These are phyloP conservation scores for Cucumis hystrix DNA, from an alignment of 306 rosid species.

Conservation along the genomic window DNA sequence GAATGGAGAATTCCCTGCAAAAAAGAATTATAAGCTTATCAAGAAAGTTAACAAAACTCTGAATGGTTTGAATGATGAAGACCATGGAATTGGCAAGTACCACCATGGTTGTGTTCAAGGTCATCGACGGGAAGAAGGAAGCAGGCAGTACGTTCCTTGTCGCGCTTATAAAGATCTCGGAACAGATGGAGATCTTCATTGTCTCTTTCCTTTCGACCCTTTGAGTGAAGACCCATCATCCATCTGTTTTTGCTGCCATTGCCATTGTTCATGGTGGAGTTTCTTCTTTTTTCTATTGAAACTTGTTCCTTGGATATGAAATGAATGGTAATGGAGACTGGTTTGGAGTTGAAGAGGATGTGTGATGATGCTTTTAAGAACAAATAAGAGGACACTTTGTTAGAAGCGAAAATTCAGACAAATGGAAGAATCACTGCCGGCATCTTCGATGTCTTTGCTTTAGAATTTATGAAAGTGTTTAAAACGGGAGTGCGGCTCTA, in stretches of 20 bases:
- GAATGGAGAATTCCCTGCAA: conserved; percentile 36
- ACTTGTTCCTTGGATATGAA: neutral
- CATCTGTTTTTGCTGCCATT: neutral
- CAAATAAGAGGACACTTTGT: neutral
- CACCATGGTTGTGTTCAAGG: conserved; percentile 11
- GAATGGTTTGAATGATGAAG: neutral
- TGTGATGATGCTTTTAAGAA: neutral
- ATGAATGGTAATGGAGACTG: neutral
- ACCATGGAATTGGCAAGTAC: neutral
- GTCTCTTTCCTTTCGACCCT: conserved; percentile 11
- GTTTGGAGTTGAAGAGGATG: neutral
- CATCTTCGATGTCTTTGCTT: neutral
- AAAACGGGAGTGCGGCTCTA: neutral
- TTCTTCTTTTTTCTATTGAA: neutral
- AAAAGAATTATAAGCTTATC: neutral
- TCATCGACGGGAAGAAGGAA: conserved; percentile 44
- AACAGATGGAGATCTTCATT: conserved; percentile 53
- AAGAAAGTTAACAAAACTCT: neutral
- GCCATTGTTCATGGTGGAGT: neutral
- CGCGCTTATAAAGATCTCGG: conserved; percentile 37
- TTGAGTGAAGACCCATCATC: neutral
- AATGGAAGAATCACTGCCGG: neutral
- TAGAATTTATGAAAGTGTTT: neutral
- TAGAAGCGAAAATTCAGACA: neutral
- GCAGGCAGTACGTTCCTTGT: conserved; percentile 26